Evolutionary conservation across 2,329 filamentous ascomycete genomes (phyloP), one percentile per base, ranked within the genome.

Genomic region (Xylaria sp.): DNA sequence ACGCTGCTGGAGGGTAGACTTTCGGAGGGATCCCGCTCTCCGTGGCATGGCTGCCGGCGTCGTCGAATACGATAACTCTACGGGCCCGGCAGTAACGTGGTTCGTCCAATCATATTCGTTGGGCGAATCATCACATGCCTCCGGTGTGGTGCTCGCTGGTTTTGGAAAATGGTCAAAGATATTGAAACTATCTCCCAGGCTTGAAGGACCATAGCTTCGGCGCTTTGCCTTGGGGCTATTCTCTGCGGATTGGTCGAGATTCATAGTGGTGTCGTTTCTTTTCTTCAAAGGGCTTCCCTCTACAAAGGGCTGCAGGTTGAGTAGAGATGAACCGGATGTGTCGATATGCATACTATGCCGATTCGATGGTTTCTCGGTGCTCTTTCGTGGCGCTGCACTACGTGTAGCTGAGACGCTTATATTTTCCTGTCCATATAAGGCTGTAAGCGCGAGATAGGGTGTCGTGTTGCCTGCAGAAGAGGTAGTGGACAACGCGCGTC

Each of bases 201-300:
- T 86, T n/a, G 89, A 82, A 45, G 88, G 85, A 52, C 90, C 90
- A 75, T 97, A 92, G 77, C 94, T 97, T 72, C 95, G 88, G 68
- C 95, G 87, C 81, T 97, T 97, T 49, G 94, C 92, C 63, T 94
- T 91, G 0, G 95, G 94, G 72, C 92, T 97, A 69, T 91, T 91
- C 59, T 91, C 83, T 70, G 85, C 89, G 28, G 88, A 83, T 67
- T 92, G 90, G 71, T 96, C 94, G 51, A 96, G 80, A 72, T 92
- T 92, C 91, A 96, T 94, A 54, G 90, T 89, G 45, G 91, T 90
- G 79, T 98, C 94, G 73, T 90, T 94, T 70, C 95, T 89, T 83
- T 98, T 89, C 83, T 98, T 97, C 70, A 98, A 80, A 4, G 94
- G 94, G 74, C 94, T 97, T 5, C 90, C 75, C 54, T 87, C 84